Evolutionary conservation across 2,329 filamentous ascomycete genomes (phyloP), one percentile per base, ranked within the genome.

Genomic region (Neoarthrinium moseri): DNA sequence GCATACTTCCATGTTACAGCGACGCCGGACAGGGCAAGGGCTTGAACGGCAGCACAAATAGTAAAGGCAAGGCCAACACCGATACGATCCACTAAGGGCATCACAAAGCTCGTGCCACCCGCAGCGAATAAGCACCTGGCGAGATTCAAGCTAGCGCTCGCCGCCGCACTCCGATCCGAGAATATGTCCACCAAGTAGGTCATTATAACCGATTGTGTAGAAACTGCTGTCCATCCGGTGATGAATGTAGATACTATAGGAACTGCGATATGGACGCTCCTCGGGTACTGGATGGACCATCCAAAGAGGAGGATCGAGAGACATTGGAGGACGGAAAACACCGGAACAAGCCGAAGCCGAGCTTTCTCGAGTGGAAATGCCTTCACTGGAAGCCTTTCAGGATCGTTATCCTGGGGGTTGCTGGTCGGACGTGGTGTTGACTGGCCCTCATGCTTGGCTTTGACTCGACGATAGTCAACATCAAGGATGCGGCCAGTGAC

Each of bases 231-330:
- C 35, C 36, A 41, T 15, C 36, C 36, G 5, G 21, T 34, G 12
- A 46, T 35, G 29, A 46, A 46, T 4, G 35, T 35, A 7, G 26
- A 26, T 13, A 46, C n/a, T 17, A 46, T 35, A 6, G 44, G 44
- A 12, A 26, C 22, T 10, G 44, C 44, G 12, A 41, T 23, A 15
- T n/a, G 38, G n/a, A 46, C 27, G 4, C 6, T 24, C 10, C 17
- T 27, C 26, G 17, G 20, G 18, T 63, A 58, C 37, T 81, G 67
- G 12, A 83, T 56, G 2, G 74, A 69, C 40, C 40, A 43, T 11
- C 40, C 40, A 22, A 43, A 43, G 15, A 33, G 6, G 13, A 43
- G 17, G 29, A 43, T 43, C 6, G 27, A 43, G 11, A 24, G 12
- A 7, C 40, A 33, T 12, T 35, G 27, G n/a, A 43, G 7, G 27